phyloP scores from a whole-genome alignment of 1,284 basidiomycete genomes.

The Ganoderma multipileum region DNA sequence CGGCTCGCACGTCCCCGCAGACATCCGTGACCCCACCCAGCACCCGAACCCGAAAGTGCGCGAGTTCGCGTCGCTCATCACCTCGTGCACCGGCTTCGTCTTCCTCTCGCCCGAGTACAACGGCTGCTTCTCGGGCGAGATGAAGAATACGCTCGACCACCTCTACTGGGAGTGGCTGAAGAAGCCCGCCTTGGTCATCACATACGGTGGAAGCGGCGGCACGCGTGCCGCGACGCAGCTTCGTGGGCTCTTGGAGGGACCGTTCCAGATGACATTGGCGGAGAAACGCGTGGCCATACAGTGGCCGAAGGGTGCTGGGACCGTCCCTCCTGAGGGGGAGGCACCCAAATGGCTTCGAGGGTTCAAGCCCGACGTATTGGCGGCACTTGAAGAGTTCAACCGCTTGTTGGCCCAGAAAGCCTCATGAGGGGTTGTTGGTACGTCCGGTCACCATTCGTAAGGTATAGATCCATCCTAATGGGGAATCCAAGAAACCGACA shows the following conservation, averaged over 20 bases:
- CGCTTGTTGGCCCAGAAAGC: constrained; percentile 11
- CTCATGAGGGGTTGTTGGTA: not conserved
- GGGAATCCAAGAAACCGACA: not conserved
- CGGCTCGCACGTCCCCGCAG: constrained; percentile 34
- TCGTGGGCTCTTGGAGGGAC: constrained; percentile 28
- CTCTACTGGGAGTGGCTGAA: constrained; percentile 41
- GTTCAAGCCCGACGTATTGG: constrained; percentile 31
- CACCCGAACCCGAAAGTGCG: constrained; percentile 36
- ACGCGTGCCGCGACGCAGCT: constrained; percentile 31
- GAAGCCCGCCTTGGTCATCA: constrained; percentile 38
- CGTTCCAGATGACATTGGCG: constrained; percentile 35
- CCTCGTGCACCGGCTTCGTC: constrained; percentile 37
- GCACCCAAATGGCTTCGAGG: constrained; percentile 35
- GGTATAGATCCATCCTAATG: not conserved
- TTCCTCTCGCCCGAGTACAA: constrained; percentile 41
- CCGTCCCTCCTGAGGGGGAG: constrained; percentile 24
- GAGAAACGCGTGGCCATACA: constrained; percentile 31
- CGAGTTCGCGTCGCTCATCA: constrained; percentile 38
- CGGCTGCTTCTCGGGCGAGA: constrained; percentile 39
- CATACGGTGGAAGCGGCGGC: constrained; percentile 39
- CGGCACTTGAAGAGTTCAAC: constrained; percentile 34
- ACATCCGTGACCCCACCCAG: constrained; percentile 34
- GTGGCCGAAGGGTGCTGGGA: constrained; percentile 32
- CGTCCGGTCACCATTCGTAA: not conserved
- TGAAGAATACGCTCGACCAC: constrained; percentile 42